Percentiles rank a stretch among this genome's conserved stretches.
Conservation (phyloP, 2,329 filamentous ascomycete genomes). For the Talaromyces piceae region DNA sequence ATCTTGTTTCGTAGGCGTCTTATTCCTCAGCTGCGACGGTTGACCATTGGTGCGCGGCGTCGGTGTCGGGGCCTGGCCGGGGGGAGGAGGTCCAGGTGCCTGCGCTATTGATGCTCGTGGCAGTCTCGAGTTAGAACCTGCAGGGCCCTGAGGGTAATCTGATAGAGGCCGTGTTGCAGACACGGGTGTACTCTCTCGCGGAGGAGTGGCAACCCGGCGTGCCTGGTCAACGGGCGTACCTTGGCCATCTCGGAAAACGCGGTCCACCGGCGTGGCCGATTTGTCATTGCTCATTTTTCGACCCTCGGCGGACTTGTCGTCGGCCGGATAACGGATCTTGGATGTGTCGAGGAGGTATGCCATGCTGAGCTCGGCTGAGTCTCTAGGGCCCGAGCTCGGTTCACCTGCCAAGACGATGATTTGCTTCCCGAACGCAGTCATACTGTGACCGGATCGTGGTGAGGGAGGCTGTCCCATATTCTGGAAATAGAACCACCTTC, state of each 20-base stretch:
- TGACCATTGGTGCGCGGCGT: constrained; percentile 44
- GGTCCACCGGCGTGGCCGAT: constrained; percentile 31
- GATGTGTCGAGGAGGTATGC: constrained; percentile 89
- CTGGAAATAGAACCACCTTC: constrained; percentile 98
- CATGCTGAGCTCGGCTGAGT: constrained; percentile 76
- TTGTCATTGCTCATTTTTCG: constrained; percentile 41
- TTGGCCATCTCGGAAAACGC: constrained; percentile 38
- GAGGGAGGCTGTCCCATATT: constrained; percentile 98
- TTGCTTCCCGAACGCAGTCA: constrained; percentile 90
- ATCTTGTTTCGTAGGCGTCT: constrained; percentile 45
- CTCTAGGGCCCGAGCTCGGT: constrained; percentile 75
- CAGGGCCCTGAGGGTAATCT: constrained; percentile 26
- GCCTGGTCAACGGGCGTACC: constrained; percentile 29
- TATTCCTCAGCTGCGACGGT: constrained; percentile 33
- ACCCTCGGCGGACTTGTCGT: constrained; percentile 41
- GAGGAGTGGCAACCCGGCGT: constrained; percentile 31
- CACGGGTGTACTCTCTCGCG: constrained; percentile 37
- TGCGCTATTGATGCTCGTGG: constrained; percentile 54
- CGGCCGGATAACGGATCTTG: constrained; percentile 93
- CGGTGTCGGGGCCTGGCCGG: constrained; percentile 56
- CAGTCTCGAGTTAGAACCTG: constrained; percentile 47
- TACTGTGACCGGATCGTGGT: constrained; percentile 88
- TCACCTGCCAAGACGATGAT: constrained; percentile 91
- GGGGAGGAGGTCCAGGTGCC: constrained; percentile 57
- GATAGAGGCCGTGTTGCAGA: constrained; percentile 20